These are phyloP conservation scores for Ordospora colligata DNA, from an alignment of 371 early-diverging fungal species.

Conservation along the genomic window DNA sequence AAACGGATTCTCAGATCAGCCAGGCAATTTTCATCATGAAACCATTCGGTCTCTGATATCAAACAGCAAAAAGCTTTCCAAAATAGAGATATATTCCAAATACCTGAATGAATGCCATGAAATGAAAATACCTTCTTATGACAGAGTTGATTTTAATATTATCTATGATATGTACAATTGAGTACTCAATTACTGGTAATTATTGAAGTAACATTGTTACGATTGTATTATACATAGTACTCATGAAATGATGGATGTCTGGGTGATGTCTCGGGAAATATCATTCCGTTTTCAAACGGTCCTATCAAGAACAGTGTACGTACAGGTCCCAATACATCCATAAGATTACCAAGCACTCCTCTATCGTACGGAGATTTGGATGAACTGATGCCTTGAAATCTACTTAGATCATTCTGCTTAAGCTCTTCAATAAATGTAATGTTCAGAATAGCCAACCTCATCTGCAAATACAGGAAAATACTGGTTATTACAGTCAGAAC, in stretches of 20 bases:
- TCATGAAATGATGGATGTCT: background rate
- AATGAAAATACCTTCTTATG: conserved; percentile 2
- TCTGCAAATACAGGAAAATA: background rate
- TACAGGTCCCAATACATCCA: background rate
- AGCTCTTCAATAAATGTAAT: conserved; percentile 13
- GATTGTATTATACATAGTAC: background rate
- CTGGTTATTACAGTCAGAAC: background rate
- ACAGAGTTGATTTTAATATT: conserved; percentile 32
- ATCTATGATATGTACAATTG: conserved; percentile 22
- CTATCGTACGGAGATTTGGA: background rate
- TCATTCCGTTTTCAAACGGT: conserved; percentile 2
- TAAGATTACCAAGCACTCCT: background rate
- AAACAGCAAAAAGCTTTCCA: background rate
- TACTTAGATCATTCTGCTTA: background rate
- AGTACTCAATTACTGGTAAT: background rate
- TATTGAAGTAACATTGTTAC: background rate
- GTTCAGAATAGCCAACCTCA: background rate
- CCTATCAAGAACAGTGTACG: background rate
- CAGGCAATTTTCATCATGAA: background rate
- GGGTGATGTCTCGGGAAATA: background rate
- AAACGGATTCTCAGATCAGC: background rate
- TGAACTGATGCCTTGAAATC: background rate
- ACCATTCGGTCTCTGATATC: background rate
- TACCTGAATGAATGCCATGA: conserved; percentile 9
- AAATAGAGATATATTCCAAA: background rate